These are phyloP conservation scores for Dactylonectria estremocensis DNA, from an alignment of 2,329 filamentous ascomycete species.

Conservation along the genomic window DNA sequence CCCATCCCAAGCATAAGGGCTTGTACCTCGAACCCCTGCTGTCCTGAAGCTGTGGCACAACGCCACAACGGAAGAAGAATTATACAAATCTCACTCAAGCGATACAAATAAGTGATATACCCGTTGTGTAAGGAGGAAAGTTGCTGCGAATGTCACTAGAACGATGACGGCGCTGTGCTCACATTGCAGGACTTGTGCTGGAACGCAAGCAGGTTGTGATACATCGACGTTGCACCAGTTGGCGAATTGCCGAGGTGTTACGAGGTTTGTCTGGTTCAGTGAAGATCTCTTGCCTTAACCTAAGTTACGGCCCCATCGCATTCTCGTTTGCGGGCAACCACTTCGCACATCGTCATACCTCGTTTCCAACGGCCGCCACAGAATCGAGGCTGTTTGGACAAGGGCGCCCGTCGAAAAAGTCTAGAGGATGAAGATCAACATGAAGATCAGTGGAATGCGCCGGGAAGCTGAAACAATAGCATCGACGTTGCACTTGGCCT, in stretches of 20 bases:
- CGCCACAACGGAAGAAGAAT: too few species aligned
- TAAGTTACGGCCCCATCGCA: neutral
- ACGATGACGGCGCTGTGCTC: too few species aligned
- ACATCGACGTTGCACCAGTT: neutral
- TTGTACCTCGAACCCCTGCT: too few species aligned
- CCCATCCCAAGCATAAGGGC: too few species aligned
- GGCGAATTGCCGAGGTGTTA: neutral
- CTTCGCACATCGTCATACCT: constrained; percentile 2
- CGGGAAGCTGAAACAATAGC: neutral
- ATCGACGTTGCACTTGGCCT: neutral
- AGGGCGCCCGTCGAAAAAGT: too few species aligned
- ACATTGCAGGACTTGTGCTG: neutral
- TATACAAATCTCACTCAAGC: too few species aligned
- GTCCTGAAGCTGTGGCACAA: too few species aligned
- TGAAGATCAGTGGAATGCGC: neutral
- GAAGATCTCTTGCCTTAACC: neutral
- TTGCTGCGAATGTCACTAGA: too few species aligned
- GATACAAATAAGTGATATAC: too few species aligned
- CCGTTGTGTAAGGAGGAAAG: too few species aligned
- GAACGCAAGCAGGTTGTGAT: neutral
- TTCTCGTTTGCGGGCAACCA: neutral
- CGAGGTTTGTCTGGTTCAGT: neutral
- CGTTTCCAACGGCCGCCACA: constrained; percentile 4
- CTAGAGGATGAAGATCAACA: constrained; percentile 10
- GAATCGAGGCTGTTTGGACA: too few species aligned